These are phyloP conservation scores for Euphorbia tirucalli DNA, from an alignment of 345 rosid species.

Conservation along the genomic window DNA sequence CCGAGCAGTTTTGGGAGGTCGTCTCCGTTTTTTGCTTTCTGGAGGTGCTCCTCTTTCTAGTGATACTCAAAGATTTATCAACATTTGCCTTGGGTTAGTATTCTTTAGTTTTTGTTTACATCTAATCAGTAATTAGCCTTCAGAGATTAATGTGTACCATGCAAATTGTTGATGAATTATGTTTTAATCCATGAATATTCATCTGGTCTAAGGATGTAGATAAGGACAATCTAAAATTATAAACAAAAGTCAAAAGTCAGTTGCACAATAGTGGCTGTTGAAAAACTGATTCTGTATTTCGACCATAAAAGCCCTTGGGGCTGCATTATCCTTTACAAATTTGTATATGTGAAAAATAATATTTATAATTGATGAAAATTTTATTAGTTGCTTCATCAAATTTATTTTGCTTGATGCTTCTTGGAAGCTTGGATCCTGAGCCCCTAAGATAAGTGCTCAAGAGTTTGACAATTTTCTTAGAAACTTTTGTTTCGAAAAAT, in stretches of 20 bases:
- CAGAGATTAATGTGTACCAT: conserved; percentile 1
- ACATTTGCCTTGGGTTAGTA: conserved; percentile 91
- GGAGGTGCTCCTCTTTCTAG: conserved; percentile 99
- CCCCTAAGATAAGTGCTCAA: background rate
- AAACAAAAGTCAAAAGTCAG: background rate
- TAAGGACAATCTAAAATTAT: background rate
- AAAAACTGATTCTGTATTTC: background rate
- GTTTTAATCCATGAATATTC: background rate
- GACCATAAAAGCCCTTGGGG: background rate
- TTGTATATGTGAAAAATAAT: background rate
- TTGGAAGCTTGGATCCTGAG: too few relatives aligned
- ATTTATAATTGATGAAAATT: too few relatives aligned
- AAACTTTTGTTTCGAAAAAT: background rate
- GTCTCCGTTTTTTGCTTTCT: conserved; percentile 84
- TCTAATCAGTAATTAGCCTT: conserved; percentile 5
- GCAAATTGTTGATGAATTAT: background rate
- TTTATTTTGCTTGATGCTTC: too few relatives aligned
- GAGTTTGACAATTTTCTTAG: background rate
- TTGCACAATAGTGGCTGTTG: background rate
- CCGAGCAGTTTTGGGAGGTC: conserved; percentile 85
- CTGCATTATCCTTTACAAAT: background rate
- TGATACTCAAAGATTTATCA: conserved; percentile 98
- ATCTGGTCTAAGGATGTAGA: background rate
- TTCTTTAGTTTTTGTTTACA: conserved; percentile 16
- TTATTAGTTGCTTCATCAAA: too few relatives aligned